Base-by-base conservation (phyloP, 208 protist species). In the Trypanosomatidae sp. region DNA sequence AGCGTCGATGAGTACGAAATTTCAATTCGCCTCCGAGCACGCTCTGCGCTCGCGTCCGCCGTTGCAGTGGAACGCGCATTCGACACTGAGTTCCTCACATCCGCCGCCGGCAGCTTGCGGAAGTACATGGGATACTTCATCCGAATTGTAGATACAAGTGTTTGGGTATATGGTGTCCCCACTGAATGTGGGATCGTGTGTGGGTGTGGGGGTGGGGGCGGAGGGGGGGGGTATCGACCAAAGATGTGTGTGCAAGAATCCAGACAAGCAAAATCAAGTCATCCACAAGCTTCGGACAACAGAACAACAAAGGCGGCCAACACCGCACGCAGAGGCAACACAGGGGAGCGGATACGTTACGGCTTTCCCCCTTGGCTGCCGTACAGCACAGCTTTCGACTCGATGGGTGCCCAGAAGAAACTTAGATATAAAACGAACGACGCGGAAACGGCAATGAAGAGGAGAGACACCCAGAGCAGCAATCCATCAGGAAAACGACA, bases 1-100 rank as follows among this genome's bases (percentile, higher is more conserved):
- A 96, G 73, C 53, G 84, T 87, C 10, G 90, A 93, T 5, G 92
- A 96, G 76, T 96, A 96, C 3, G 92, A 96, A 9, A 94, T 84
- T 69, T 93, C 92, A 6, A 95, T 41, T 12, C 22, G 4, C 25
- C 69, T 53, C 17, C 64, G 76, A 12, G 47, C 30, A 3, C 50
- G 55, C 3, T 50, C 22, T 5, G 25, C 0, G 1, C 55, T 33
- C 5, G 9, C 2, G 15, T 25, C 53, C 30, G 56, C 44, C 8
- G 50, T n/a, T 17, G 43, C 39, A 0, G 64, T 22, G 5, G 43
- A 36, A 10, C 75, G 77, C 22, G 53, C 19, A 28, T n/a, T 43
- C 25, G 28, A 17, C 12, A 49, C 56, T 25, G 77, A 67, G 28
- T 39, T 56, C 28, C 17, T 53, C 47, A 25, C 17, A 7, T 62